phyloP scores from a whole-genome alignment of 208 protist genomes.

The Trypanosoma cruzi region DNA sequence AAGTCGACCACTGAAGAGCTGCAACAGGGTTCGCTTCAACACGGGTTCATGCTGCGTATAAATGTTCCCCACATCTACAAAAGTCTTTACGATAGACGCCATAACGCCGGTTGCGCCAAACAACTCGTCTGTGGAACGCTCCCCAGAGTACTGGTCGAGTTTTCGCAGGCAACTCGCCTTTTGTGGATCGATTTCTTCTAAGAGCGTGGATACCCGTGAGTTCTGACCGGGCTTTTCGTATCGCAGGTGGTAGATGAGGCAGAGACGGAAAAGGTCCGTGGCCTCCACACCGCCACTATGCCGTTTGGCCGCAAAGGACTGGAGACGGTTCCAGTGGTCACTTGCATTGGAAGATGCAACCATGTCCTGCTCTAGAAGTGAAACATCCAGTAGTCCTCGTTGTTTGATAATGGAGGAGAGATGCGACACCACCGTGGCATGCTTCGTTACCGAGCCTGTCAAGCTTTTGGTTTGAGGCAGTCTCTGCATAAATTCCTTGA shows the following conservation, averaged over 20 bases:
- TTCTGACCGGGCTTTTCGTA: conserved; percentile 58
- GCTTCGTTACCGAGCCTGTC: conserved; percentile 83
- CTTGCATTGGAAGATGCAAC: conserved; percentile 54
- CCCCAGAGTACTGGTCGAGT: conserved; percentile 57
- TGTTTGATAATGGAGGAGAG: conserved; percentile 83
- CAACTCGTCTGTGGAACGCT: conserved; percentile 78
- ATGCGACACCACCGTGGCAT: conserved; percentile 76
- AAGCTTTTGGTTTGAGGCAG: conserved; percentile 83
- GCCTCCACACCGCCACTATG: conserved; percentile 14
- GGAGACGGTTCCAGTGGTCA: conserved; percentile 72
- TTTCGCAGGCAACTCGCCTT: conserved; percentile 49
- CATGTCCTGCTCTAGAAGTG: conserved; percentile 97
- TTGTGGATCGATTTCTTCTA: conserved; percentile 43
- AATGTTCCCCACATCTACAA: conserved; percentile 94
- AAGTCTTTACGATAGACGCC: conserved; percentile 77
- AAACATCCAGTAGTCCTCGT: conserved; percentile 89
- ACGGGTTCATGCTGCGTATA: conserved; percentile 98
- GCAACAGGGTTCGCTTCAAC: conserved; percentile 82
- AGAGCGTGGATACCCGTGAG: conserved; percentile 33
- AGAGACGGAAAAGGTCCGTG: conserved; percentile 70
- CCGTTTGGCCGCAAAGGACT: conserved; percentile 40
- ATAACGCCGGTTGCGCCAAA: conserved; percentile 89
- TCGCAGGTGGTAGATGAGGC: conserved; percentile 81
- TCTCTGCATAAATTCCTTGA: conserved; percentile 86
- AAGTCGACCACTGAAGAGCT: conserved; percentile 67